phyloP scores from a whole-genome alignment of 306 rosid species.

The Astragalus membranaceus region DNA sequence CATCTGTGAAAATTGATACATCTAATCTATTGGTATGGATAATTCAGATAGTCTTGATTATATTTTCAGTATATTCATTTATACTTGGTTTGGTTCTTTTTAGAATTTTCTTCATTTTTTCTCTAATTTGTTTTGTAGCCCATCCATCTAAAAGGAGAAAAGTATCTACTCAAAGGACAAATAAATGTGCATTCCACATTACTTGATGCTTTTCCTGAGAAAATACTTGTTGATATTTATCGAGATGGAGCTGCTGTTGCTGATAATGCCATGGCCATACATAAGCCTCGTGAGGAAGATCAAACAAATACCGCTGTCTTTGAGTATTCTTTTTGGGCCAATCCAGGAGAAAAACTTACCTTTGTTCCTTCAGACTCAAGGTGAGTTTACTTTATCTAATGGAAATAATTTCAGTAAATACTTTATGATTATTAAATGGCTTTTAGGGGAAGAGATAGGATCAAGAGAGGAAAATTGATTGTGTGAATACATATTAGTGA shows the following conservation, averaged over 20 bases:
- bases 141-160: constrained; percentile 74
- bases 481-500: neutral
- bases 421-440: neutral
- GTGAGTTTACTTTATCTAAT: constrained; percentile 33
- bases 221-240: constrained; percentile 55
- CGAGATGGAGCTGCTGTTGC: constrained; percentile 34
- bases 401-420: neutral
- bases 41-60: constrained; percentile 2
- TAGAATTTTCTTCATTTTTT: neutral
- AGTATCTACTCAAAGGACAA: constrained; percentile 76
- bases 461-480: neutral
- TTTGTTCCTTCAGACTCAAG: constrained; percentile 81
- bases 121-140: constrained; percentile 40
- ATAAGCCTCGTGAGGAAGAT: constrained; percentile 40
- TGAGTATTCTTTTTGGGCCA: constrained; percentile 76
- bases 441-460: constrained; percentile 5
- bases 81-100: neutral
- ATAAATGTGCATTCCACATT: constrained; percentile 55
- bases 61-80: neutral
- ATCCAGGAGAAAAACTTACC: constrained; percentile 63
- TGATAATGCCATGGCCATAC: constrained; percentile 43
- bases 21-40: constrained; percentile 52
- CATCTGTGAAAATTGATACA: constrained; percentile 67
- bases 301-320: constrained; percentile 40
- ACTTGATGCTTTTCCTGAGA: constrained; percentile 55